Base-by-base conservation (phyloP, 805 yeast species). In the Pichia deserticola region DNA sequence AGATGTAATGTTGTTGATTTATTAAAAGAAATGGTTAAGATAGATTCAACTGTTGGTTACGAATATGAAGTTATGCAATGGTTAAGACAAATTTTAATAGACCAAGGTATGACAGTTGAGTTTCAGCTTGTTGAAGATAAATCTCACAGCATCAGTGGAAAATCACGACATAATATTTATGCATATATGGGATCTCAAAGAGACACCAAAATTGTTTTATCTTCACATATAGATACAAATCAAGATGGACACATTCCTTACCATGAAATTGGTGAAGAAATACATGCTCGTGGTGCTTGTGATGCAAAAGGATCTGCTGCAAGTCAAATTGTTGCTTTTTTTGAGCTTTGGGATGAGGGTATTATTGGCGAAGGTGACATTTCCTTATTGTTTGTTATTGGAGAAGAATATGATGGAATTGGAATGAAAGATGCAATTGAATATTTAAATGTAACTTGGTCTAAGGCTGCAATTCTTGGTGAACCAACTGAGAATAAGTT, bases 291-390 rank as follows among this genome's bases (percentile, higher is more conserved):
- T 45, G 89, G 89, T 1, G 62, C 83, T 1, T 71, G 75, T 47
- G 89, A 83, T 57, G 89, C 85, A 15, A 83, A 83, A 58, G 86
- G 73, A 1, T 77, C 85, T 10, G 80, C 82, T 10, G 83, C 85
- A 0, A 59, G 84, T 0, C 86, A 81, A 58, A 67, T 81, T 7
- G 64, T 70, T 25, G 77, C 86, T 0, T 71, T 74, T 33, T 60
- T 73, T 10, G 74, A 77, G 36, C 60, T 83, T 36, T 51, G 71
- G 7, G 57, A 65, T 3, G 59, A 60, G 3, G 68, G 68, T 0
- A 56, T 59, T 15, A 57, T 78, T 20, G 48, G 57, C 9, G 79
- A 76, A 44, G 85, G 83, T 13, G 87, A 83, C 51, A 72, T 78
- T 8, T 66, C 79, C 0, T 61, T 83, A 10, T 63, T 83, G 44